Percentiles rank a stretch among this genome's conserved stretches.
Evolutionary conservation across 2,329 filamentous ascomycete species (phyloP).

Genomic region (Aspergillus sp.): DNA sequence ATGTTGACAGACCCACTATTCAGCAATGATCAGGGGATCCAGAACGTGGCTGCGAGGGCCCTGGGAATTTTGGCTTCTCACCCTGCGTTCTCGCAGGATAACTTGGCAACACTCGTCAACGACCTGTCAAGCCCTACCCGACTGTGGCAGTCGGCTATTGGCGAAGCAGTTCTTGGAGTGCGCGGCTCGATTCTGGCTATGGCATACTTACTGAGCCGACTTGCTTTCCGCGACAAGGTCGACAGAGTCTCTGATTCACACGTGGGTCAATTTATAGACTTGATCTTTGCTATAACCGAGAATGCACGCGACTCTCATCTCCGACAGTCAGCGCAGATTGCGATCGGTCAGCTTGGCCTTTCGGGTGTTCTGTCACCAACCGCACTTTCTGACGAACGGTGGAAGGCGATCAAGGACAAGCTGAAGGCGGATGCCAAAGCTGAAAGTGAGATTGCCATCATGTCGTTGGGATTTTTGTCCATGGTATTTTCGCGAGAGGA

Average conservation of each 20-base stretch:
- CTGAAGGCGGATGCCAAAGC: slow-evolving; percentile 70
- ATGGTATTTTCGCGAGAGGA: slow-evolving; percentile 46
- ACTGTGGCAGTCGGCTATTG: slow-evolving; percentile 59
- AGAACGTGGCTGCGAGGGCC: slow-evolving; percentile 64
- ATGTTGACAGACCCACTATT: slow-evolving; percentile 60
- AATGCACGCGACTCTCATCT: slow-evolving; percentile 55
- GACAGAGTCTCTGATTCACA: slow-evolving; percentile 32
- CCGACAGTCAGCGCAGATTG: slow-evolving; percentile 55
- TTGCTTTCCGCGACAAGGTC: slow-evolving; percentile 48
- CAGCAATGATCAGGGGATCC: slow-evolving; percentile 69
- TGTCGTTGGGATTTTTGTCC: slow-evolving; percentile 74
- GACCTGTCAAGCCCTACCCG: slow-evolving; percentile 47
- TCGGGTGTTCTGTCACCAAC: slow-evolving; percentile 50
- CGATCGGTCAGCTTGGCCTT: slow-evolving; percentile 61
- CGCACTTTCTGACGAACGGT: slow-evolving; percentile 24
- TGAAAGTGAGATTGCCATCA: slow-evolving; percentile 77
- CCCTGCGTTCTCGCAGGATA: slow-evolving; percentile 36
- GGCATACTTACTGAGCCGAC: slow-evolving; percentile 57
- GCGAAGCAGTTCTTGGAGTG: slow-evolving; percentile 56
- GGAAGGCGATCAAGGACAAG: slow-evolving; percentile 56
- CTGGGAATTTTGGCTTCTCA: slow-evolving; percentile 77
- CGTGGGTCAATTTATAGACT: slow-evolving; percentile 42
- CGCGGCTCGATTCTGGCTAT: slow-evolving; percentile 61
- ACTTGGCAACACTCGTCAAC: slow-evolving; percentile 44
- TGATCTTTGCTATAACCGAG: slow-evolving; percentile 52